phyloP scores from a whole-genome alignment of 495 filamentous ascomycete genomes.

The Aspergillus kassunensis region DNA sequence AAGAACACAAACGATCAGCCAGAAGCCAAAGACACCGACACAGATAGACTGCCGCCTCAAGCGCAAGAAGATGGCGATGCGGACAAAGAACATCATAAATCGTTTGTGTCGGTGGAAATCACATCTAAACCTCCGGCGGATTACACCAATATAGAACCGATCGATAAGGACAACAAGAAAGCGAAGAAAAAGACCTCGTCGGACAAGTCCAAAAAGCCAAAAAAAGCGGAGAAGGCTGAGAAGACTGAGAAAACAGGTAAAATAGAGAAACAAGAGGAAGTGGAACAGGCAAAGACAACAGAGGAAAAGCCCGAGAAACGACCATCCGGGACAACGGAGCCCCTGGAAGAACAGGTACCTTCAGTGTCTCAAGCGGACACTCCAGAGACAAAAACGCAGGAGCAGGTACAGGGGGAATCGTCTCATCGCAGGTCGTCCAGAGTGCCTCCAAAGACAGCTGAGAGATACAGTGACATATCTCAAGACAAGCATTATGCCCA shows the following conservation, averaged over 20 bases:
- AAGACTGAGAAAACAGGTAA: constrained; percentile 43
- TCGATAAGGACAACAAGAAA: constrained; percentile 26
- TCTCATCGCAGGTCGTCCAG: constrained; percentile 26
- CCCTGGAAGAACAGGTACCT: neutral
- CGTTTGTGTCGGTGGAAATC: constrained; percentile 38
- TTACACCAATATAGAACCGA: constrained; percentile 31
- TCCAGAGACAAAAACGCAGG: constrained; percentile 25
- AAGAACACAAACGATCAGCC: neutral
- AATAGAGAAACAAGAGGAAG: constrained; percentile 45
- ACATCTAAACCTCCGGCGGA: constrained; percentile 29
- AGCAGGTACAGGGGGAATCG: constrained; percentile 19
- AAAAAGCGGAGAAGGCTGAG: constrained; percentile 35
- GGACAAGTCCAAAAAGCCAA: constrained; percentile 43
- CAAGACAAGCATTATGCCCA: constrained; percentile 38
- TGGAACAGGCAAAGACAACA: constrained; percentile 11
- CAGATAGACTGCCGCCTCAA: neutral
- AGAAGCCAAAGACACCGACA: neutral
- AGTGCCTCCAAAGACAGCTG: constrained; percentile 40
- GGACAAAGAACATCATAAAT: constrained; percentile 39
- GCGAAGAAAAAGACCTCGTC: constrained; percentile 40
- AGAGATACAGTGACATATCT: constrained; percentile 45
- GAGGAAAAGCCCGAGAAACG: constrained; percentile 23
- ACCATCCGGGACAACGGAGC: constrained; percentile 11
- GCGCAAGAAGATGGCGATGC: constrained; percentile 20
- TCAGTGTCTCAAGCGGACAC: constrained; percentile 14